phyloP scores from a whole-genome alignment of 352 stramenopile species.

The Globisporangium viniferum region DNA sequence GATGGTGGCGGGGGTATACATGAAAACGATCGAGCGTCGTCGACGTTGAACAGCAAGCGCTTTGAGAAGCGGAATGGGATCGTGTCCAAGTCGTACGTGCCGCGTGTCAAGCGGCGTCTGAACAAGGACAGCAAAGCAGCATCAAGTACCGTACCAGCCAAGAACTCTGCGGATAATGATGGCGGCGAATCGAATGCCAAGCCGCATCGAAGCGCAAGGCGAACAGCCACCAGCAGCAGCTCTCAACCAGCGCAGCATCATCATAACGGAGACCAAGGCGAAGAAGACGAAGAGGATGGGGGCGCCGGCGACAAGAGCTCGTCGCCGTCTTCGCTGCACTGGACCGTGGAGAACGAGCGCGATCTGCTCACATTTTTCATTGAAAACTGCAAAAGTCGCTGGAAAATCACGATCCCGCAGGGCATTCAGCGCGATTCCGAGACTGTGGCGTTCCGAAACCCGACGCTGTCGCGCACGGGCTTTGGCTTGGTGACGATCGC shows the following conservation, averaged over 20 bases:
- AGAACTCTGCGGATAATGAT: not conserved
- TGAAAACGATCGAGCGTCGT: conserved; percentile 9
- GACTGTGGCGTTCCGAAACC: conserved; percentile 57
- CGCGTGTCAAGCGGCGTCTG: conserved; percentile 30
- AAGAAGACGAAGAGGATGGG: not conserved
- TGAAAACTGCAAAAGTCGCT: conserved; percentile 59
- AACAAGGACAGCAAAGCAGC: conserved; percentile 4
- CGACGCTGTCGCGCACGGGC: conserved; percentile 52
- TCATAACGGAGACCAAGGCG: not conserved
- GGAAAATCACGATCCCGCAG: conserved; percentile 57
- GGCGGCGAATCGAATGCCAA: conserved; percentile 14
- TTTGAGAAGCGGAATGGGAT: conserved; percentile 46
- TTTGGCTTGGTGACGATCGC: conserved; percentile 65
- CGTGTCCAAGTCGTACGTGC: conserved; percentile 51
- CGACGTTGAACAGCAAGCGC: not conserved
- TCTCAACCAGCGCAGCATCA: not conserved
- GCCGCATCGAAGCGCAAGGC: conserved; percentile 7
- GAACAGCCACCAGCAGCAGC: conserved; percentile 5
- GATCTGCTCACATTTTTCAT: conserved; percentile 67
- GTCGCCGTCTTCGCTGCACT: conserved; percentile 24
- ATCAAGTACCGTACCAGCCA: conserved; percentile 9
- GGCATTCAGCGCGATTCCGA: conserved; percentile 57
- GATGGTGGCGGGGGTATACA: not conserved
- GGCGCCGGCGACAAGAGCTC: not conserved
- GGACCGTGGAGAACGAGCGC: conserved; percentile 55